Evolutionary conservation across 768 basidiomycete species (phyloP), one percentile per base, ranked within the genome.

Genomic region (Russula abietina): DNA sequence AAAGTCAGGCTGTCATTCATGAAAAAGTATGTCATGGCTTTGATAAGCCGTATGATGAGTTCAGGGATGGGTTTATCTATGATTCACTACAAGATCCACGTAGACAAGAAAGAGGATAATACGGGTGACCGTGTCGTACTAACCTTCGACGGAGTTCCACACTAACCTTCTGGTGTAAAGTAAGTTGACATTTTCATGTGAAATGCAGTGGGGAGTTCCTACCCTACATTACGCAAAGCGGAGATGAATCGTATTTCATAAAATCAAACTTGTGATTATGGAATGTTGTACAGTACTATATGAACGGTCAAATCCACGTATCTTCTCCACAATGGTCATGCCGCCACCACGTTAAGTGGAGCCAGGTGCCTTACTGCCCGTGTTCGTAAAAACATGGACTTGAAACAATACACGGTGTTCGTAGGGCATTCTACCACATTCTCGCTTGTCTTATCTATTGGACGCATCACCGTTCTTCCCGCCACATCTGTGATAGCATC

Each of bases 21-120:
- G 89, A 91, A 74, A 88, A 88, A 80, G 83, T 84, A 38, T 63
- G 52, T 26, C 10, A 14, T 22, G 22, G 43, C 36, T 26, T 28
- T 54, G 51, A 28, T 14, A 33, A 36, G 26, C 19, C 11, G 19
- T 6, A 45, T 43, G 38, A 32, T 33, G 16, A n/a, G 7, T 91
- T 91, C 65, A 89, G 90, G 6, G 90, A 92, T 69, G 89, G 90
- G 5, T 91, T 92, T 91, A 88, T 88, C 87, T 22, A 89, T 91
- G 87, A 90, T 91, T 61, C 89, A 92, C 71, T 91, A 89, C 73
- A 85, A 82, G 67, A 79, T 91, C 64, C 78, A 77, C 52, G 77
- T 91, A 50, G 77, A 82, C 64, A 83, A 78, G 75, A 91, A 91
- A 72, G 78, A 80, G 17, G 83, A 91, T 68, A 88, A 88, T 17